Conservation (phyloP, 495 filamentous ascomycete genomes). For the Gamarada debralockiae region DNA sequence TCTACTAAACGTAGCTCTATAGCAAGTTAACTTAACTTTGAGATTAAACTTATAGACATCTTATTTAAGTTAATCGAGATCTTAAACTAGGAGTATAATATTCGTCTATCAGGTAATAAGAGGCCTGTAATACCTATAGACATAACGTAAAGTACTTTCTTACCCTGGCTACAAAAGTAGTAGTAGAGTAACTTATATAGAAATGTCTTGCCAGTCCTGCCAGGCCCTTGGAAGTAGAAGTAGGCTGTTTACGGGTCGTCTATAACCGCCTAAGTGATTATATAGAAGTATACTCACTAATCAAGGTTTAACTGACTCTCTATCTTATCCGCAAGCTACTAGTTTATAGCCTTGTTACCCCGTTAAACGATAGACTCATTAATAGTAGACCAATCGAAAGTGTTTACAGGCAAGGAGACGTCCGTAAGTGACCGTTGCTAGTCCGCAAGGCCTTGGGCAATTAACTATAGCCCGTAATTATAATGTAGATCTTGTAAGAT, state of each 20-base stretch:
- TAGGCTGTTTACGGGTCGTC: conserved; percentile 1
- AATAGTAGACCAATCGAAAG: not conserved
- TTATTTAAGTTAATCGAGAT: conserved; percentile 18
- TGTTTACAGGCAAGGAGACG: not conserved
- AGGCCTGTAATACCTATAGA: conserved; percentile 18
- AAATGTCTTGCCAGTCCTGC: conserved; percentile 17
- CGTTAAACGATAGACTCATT: not conserved
- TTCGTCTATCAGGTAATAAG: conserved; percentile 12
- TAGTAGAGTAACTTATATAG: conserved; percentile 16
- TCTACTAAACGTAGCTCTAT: not conserved
- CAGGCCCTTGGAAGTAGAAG: conserved; percentile 18
- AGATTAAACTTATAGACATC: conserved; percentile 9
- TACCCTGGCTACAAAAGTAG: conserved; percentile 11
- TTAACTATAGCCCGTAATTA: conserved; percentile 12
- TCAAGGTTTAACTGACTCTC: not conserved
- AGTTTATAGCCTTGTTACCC: not conserved
- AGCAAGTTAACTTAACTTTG: conserved; percentile 2
- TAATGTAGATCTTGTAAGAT: not conserved
- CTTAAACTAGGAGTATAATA: conserved; percentile 12
- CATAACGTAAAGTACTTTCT: conserved; percentile 19
- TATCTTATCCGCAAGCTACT: not conserved
- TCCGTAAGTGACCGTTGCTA: not conserved
- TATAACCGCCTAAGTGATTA: not conserved
- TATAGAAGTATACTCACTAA: not conserved
- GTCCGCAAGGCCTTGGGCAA: conserved; percentile 7